Conservation (phyloP, 2,329 filamentous ascomycete species). For the Venturia oleaginea region DNA sequence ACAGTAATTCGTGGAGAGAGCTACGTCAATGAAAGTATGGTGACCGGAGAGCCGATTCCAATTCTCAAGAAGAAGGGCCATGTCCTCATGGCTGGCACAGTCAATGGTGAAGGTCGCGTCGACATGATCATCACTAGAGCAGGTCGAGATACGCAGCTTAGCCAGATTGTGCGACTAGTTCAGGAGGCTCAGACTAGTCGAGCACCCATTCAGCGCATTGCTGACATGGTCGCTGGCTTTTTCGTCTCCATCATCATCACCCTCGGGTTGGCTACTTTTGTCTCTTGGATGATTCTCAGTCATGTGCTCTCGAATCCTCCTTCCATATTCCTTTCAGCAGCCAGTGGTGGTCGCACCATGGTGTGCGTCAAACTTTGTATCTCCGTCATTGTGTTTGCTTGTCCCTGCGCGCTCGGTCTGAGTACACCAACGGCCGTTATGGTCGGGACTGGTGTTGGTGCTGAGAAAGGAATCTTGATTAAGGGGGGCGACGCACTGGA, state of each 20-base stretch:
- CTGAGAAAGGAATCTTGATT: conserved; percentile 92
- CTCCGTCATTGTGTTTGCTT: conserved; percentile 96
- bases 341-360: conserved; percentile 86
- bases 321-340: conserved; percentile 70
- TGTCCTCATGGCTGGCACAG: conserved; percentile 80
- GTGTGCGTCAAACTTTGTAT: conserved; percentile 96
- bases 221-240: conserved; percentile 83
- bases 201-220: conserved; percentile 88
- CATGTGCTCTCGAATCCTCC: conserved; percentile 79
- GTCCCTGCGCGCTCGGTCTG: conserved; percentile 90
- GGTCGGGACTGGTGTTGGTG: conserved; percentile 96
- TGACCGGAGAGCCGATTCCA: conserved; percentile 93
- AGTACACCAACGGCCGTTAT: conserved; percentile 96
- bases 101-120: conserved; percentile 84
- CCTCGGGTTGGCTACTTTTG: conserved; percentile 76
- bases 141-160: conserved; percentile 90
- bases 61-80: conserved; percentile 79
- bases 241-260: conserved; percentile 86
- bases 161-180: conserved; percentile 96
- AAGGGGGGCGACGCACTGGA: conserved; percentile 92
- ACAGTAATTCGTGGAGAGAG: conserved; percentile 80
- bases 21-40: conserved; percentile 96
- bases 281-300: conserved; percentile 89
- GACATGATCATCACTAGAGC: conserved; percentile 90
- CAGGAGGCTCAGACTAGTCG: conserved; percentile 93